phyloP scores from a whole-genome alignment of 176 grass and related monocot genomes.

The Saccharum spontaneum region DNA sequence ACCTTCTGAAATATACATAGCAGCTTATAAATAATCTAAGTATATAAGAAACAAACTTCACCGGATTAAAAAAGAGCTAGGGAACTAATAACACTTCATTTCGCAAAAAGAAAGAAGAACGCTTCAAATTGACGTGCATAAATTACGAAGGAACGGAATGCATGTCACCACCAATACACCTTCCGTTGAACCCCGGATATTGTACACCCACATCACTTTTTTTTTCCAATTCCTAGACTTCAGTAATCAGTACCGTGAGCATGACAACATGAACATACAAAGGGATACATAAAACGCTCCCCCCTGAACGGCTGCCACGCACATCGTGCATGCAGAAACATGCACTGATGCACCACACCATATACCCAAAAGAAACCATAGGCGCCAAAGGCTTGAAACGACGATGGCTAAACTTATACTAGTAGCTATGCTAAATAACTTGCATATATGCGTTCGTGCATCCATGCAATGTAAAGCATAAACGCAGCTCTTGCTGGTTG shows the following conservation, averaged over 20 bases:
- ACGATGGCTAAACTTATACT: neutral
- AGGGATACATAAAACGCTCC: slow-evolving; percentile 73
- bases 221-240: neutral
- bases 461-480: slow-evolving; percentile 26
- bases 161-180: neutral
- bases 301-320: slow-evolving; percentile 3
- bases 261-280: slow-evolving; percentile 31
- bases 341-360: slow-evolving; percentile 19
- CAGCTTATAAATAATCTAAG: neutral
- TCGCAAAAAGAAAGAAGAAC: neutral
- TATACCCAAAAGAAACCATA: slow-evolving; percentile 49
- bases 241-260: neutral
- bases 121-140: neutral
- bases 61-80: no score
- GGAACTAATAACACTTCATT: no score
- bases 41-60: no score
- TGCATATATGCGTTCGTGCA: slow-evolving; percentile 24
- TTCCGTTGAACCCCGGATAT: slow-evolving; percentile 22
- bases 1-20: neutral
- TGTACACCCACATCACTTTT: neutral
- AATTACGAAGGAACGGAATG: neutral
- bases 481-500: neutral
- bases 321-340: slow-evolving; percentile 6
- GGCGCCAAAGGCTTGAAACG: slow-evolving; percentile 4
- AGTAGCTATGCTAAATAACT: neutral